Base-by-base conservation (phyloP, 2,329 filamentous ascomycete genomes). In the Pseudomassariella vexata region DNA sequence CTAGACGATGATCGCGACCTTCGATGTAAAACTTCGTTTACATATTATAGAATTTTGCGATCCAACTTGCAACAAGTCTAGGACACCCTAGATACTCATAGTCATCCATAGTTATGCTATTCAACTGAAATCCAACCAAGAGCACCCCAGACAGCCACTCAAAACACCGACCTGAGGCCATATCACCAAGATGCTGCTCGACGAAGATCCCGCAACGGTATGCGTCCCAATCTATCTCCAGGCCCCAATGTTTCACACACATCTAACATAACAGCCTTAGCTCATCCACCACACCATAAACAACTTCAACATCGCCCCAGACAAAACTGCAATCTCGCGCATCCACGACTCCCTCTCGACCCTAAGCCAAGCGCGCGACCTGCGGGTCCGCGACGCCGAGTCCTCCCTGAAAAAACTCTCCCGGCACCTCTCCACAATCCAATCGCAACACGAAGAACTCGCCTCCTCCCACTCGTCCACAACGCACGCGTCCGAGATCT, bases 231-330 rank as follows among this genome's bases (percentile, higher is more conserved):
- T 21, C 28, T 21, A 30, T 3, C n/a, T 26, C 6, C 5, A 11
- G 9, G 20, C 30, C 24, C 8, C 9, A 8, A 15, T 10, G 15
- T 14, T 10, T 8, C 23, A n/a, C 9, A 28, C 9, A n/a, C 23
- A 17, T 30, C 16, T 19, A 26, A 17, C 34, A 16, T 19, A 8
- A 37, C 47, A 30, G 14, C 8, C 35, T 28, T 59, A 92, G 85
- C 82, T 95, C 53, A 94, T 98, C 64, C 75, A 82, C 55, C 84
- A 94, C 65, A 95, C 89, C 24, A 83, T 94, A 51, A 74, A 80
- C 49, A 95, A 95, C 70, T 98, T 98, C 78, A 92, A 94, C 66
- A 94, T 90, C 51, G 70, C 76, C 14, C 86, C 86, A 9, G 92
- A 98, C 70, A 92, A 88, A 53, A 69, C 79, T 44, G 85, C 85